Conservation (phyloP, 2,329 filamentous ascomycete species). For the Decorospora gaudefroyi region DNA sequence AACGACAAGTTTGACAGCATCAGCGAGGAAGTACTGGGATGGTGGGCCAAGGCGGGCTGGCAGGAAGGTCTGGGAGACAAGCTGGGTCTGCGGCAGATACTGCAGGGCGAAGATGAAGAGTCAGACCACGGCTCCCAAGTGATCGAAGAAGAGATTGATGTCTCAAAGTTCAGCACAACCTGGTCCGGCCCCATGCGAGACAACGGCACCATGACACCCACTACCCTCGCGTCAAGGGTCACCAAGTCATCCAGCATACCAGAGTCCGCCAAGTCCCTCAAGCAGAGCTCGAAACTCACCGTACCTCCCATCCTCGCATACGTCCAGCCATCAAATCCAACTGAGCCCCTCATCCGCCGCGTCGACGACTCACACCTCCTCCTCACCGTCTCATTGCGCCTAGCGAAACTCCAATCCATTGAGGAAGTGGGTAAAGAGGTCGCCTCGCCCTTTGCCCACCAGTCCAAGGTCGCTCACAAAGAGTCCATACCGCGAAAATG, state of each 20-base stretch:
- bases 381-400: conserved; percentile 77
- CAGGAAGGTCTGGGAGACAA: conserved; percentile 80
- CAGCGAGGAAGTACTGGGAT: conserved; percentile 87
- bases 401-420: conserved; percentile 79
- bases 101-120: conserved; percentile 56
- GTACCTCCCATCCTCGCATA: conserved; percentile 81
- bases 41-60: conserved; percentile 96
- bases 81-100: conserved; percentile 69
- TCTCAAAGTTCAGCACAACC: conserved; percentile 59
- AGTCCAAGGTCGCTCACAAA: conserved; percentile 79
- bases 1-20: conserved; percentile 87
- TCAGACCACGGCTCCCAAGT: conserved; percentile 41
- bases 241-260: conserved; percentile 37
- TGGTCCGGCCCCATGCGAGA: conserved; percentile 36
- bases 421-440: conserved; percentile 61
- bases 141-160: conserved; percentile 60
- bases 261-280: conserved; percentile 32
- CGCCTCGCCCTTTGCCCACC: conserved; percentile 74
- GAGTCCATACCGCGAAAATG: conserved; percentile 78
- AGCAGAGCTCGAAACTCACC: conserved; percentile 46
- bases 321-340: conserved; percentile 68
- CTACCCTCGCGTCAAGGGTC: conserved; percentile 46
- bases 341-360: conserved; percentile 72
- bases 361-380: conserved; percentile 87
- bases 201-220: conserved; percentile 14